phyloP scores from a whole-genome alignment of 176 grass and related monocot genomes.

The Melocanna baccifera region DNA sequence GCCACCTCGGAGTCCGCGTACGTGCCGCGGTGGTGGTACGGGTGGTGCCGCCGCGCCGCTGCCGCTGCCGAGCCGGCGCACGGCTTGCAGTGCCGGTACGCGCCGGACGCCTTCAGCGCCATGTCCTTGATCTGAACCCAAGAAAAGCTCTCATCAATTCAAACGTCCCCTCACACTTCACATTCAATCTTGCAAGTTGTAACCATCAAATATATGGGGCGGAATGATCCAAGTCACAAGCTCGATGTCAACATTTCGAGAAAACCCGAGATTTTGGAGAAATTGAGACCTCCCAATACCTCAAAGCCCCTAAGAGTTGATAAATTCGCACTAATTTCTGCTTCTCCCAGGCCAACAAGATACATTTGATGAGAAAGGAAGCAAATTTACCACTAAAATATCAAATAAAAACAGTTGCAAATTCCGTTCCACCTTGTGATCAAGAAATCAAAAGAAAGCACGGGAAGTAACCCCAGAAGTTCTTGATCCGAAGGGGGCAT shows the following conservation, averaged over 20 bases:
- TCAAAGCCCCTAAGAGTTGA: not conserved
- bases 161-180: not conserved
- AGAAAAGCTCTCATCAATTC: conserved; percentile 22
- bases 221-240: not conserved
- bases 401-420: not conserved
- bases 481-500: not conserved
- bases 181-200: not conserved
- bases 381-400: not conserved
- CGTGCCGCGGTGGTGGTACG: conserved; percentile 32
- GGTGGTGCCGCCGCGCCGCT: conserved; percentile 28
- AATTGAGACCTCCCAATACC: not conserved
- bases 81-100: conserved; percentile 86
- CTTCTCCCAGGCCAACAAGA: conserved; percentile 11
- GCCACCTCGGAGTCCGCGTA: conserved; percentile 49
- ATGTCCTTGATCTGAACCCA: conserved; percentile 79
- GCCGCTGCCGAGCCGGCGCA: conserved; percentile 40
- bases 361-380: conserved; percentile 15
- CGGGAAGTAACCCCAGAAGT: not conserved
- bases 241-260: not conserved
- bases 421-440: not conserved
- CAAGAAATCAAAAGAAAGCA: not conserved
- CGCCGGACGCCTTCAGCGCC: conserved; percentile 70
- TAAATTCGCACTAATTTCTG: not conserved
- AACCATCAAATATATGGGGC: not conserved
- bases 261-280: not conserved